Percentiles rank a stretch among this genome's conserved stretches.
Evolutionary conservation across 1,284 basidiomycete genomes (phyloP).

Genomic region (Tilletia horrida): DNA sequence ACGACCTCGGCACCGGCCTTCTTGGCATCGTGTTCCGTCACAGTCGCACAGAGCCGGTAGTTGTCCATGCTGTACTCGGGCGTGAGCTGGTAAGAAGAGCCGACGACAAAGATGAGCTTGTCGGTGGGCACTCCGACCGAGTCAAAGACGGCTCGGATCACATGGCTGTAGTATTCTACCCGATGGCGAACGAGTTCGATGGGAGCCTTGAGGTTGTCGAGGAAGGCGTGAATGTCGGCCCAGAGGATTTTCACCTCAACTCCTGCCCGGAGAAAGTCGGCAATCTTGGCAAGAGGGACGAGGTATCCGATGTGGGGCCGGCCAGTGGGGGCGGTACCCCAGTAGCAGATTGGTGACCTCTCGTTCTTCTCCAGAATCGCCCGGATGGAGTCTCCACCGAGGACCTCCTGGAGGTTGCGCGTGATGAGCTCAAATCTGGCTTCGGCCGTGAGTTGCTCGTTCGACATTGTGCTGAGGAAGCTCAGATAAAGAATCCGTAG

Average conservation of each 20-base stretch:
- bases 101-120: constrained; percentile 70
- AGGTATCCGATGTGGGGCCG: constrained; percentile 94
- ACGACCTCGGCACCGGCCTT: constrained; percentile 99
- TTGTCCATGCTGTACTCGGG: constrained; percentile 92
- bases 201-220: constrained; percentile 96
- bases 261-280: constrained; percentile 88
- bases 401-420: constrained; percentile 78
- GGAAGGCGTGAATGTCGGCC: constrained; percentile 96
- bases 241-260: constrained; percentile 87
- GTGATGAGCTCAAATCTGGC: constrained; percentile 82
- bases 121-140: constrained; percentile 87
- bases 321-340: constrained; percentile 89
- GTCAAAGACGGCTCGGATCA: constrained; percentile 78
- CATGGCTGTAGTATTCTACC: constrained; percentile 81
- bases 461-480: neutral
- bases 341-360: constrained; percentile 37
- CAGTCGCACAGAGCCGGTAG: constrained; percentile 81
- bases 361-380: constrained; percentile 68
- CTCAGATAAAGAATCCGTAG: too few relatives aligned
- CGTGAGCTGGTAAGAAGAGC: constrained; percentile 86
- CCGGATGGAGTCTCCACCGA: constrained; percentile 80
- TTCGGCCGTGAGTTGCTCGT: constrained; percentile 55
- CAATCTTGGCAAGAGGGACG: constrained; percentile 89
- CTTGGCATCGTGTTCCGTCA: constrained; percentile 92
- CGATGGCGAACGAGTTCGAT: constrained; percentile 86